Evolutionary conservation across 2,329 filamentous ascomycete genomes (phyloP).

Genomic region (Colletotrichum coccodes): DNA sequence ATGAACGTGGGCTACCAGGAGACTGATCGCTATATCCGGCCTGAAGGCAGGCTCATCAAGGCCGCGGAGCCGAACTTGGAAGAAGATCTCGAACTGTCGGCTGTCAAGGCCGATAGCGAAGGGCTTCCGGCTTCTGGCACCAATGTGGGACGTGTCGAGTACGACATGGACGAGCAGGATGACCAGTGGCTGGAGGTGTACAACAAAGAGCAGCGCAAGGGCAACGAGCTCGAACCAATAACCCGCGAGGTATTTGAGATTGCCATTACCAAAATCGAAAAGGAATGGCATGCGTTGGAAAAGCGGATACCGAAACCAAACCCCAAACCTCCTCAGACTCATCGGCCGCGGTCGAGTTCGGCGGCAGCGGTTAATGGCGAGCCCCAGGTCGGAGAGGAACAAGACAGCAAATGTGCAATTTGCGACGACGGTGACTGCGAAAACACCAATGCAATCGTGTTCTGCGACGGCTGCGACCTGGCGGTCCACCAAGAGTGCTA

Average conservation of each 20-base stretch:
- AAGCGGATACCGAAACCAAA: conserved; percentile 97
- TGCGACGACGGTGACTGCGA: conserved; percentile 99
- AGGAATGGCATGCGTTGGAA: conserved; percentile 96
- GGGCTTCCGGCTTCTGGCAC: conserved; percentile 55
- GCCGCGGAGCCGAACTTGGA: conserved; percentile 68
- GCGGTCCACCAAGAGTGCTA: conserved; percentile 99
- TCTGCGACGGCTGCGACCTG: conserved; percentile 97
- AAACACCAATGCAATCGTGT: conserved; percentile 98
- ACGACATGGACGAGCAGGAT: conserved; percentile 99
- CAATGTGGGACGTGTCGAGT: conserved; percentile 85
- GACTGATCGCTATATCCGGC: conserved; percentile 86
- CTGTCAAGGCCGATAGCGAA: conserved; percentile 67
- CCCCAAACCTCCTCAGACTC: conserved; percentile 94
- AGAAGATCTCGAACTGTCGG: conserved; percentile 64
- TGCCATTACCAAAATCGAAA: conserved; percentile 98
- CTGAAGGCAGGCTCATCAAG: conserved; percentile 77
- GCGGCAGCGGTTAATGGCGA: conserved; percentile 97
- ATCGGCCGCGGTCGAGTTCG: conserved; percentile 90
- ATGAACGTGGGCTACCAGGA: conserved; percentile 96
- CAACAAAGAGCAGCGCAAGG: conserved; percentile 77
- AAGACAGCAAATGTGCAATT: conserved; percentile 96
- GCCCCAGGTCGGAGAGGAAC: conserved; percentile 86
- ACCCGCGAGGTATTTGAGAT: conserved; percentile 97
- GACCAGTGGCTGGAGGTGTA: conserved; percentile 92
- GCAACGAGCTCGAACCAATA: conserved; percentile 81